These are phyloP conservation scores for Candida suzukii DNA, from an alignment of 805 yeast genomes.

Conservation along the genomic window DNA sequence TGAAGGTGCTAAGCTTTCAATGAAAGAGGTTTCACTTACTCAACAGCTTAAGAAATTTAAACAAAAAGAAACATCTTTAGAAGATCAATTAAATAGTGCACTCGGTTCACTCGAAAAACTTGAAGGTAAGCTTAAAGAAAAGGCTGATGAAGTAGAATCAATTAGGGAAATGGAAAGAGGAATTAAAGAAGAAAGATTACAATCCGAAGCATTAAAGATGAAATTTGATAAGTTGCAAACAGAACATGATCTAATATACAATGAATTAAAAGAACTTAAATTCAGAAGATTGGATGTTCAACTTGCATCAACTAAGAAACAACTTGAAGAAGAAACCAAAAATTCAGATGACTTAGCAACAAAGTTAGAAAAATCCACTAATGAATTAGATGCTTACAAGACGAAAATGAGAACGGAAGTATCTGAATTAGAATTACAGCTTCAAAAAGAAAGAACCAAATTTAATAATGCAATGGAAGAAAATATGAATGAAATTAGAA, in stretches of 20 bases:
- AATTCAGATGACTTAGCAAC: constrained; percentile 11
- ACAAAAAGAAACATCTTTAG: constrained; percentile 32
- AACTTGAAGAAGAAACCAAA: constrained; percentile 28
- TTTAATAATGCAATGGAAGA: constrained; percentile 22
- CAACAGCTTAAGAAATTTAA: constrained; percentile 61
- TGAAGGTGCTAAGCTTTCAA: constrained; percentile 71
- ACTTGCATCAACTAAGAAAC: constrained; percentile 24
- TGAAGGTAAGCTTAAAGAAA: constrained; percentile 19
- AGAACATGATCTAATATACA: constrained; percentile 17
- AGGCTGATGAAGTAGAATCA: constrained; percentile 21
- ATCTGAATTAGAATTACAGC: constrained; percentile 21
- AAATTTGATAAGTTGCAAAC: constrained; percentile 15
- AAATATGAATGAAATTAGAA: constrained; percentile 37
- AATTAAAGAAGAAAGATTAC: constrained; percentile 26
- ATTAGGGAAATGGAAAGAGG: constrained; percentile 15
- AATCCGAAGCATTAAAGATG: constrained; percentile 13
- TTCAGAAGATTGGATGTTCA: constrained; percentile 27
- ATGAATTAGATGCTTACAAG: constrained; percentile 15
- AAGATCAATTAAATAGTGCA: constrained; percentile 25
- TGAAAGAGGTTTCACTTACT: constrained; percentile 61
- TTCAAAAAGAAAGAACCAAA: constrained; percentile 21
- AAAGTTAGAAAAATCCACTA: constrained; percentile 14
- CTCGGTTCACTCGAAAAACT: constrained; percentile 20
- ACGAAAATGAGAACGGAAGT: constrained; percentile 15
- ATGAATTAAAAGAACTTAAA: constrained; percentile 25